These are phyloP conservation scores for Tricladium varicosporioides DNA, from an alignment of 2,329 filamentous ascomycete genomes.

Conservation along the genomic window DNA sequence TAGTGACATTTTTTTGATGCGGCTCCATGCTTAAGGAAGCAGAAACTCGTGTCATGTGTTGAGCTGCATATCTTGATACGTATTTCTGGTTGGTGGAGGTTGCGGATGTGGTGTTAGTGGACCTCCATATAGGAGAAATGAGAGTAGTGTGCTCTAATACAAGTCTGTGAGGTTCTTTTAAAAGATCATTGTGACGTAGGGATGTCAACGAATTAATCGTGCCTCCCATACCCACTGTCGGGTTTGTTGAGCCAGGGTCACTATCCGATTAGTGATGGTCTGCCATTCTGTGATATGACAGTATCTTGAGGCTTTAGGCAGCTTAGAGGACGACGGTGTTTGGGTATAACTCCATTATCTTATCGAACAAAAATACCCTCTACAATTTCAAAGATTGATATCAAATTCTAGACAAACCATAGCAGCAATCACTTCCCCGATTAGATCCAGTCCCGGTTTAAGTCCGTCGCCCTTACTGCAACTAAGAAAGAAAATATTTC, in stretches of 20 bases:
- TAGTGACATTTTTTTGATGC: not conserved
- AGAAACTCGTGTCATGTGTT: not conserved
- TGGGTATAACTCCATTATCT: too few species aligned
- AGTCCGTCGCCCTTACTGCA: not conserved
- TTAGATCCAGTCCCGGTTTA: not conserved
- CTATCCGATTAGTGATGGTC: too few species aligned
- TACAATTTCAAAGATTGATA: too few species aligned
- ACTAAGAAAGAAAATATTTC: not conserved
- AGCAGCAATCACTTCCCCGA: not conserved
- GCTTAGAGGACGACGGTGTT: too few species aligned
- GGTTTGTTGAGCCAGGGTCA: not conserved
- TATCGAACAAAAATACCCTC: too few species aligned
- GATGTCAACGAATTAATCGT: not conserved
- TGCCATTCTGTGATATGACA: too few species aligned
- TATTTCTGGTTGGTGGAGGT: not conserved
- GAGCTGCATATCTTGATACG: not conserved
- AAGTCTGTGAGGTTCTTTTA: not conserved
- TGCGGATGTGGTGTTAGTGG: not conserved
- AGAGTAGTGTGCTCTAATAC: not conserved
- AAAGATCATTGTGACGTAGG: not conserved
- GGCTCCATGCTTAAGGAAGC: not conserved
- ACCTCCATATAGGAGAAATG: not conserved
- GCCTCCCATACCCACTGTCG: not conserved
- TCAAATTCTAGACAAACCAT: not conserved
- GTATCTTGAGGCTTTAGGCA: too few species aligned